phyloP scores from a whole-genome alignment of 2,329 filamentous ascomycete genomes.

The Sporothrix pseudoabietina region DNA sequence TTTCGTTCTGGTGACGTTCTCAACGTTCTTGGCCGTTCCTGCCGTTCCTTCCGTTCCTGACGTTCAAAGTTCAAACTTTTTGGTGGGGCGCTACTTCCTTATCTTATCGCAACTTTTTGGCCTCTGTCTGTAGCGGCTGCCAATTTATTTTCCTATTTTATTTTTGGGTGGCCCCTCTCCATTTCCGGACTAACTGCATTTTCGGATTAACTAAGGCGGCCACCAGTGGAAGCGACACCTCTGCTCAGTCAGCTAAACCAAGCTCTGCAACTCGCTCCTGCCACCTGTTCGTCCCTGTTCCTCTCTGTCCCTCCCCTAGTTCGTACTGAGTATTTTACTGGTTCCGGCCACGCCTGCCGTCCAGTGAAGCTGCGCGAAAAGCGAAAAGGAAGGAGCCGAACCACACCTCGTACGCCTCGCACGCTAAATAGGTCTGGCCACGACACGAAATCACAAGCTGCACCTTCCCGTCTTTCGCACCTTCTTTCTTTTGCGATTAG shows the following conservation, averaged over 20 bases:
- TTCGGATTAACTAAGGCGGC: slow-evolving; percentile 18
- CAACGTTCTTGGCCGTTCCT: background rate
- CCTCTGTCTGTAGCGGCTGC: background rate
- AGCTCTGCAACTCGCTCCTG: background rate
- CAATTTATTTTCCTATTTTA: background rate
- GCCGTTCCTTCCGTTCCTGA: background rate
- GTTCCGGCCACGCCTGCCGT: background rate
- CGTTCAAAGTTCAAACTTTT: slow-evolving; percentile 28
- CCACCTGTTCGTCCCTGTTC: background rate
- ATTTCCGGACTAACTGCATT: slow-evolving; percentile 24
- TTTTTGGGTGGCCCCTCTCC: background rate
- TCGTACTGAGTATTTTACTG: background rate
- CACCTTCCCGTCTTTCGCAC: background rate
- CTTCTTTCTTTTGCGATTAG: background rate
- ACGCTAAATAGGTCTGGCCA: slow-evolving; percentile 20
- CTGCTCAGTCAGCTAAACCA: slow-evolving; percentile 4
- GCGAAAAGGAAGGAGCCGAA: background rate
- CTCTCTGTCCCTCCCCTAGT: background rate
- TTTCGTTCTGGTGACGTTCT: background rate
- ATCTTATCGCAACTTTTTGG: slow-evolving; percentile 30
- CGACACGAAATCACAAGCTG: slow-evolving; percentile 6
- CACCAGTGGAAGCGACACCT: background rate
- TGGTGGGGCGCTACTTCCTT: slow-evolving; percentile 29
- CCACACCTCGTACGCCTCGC: background rate
- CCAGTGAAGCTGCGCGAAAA: background rate